Evolutionary conservation across 306 rosid genomes (phyloP).

Genomic region (Vigna hirtella): DNA sequence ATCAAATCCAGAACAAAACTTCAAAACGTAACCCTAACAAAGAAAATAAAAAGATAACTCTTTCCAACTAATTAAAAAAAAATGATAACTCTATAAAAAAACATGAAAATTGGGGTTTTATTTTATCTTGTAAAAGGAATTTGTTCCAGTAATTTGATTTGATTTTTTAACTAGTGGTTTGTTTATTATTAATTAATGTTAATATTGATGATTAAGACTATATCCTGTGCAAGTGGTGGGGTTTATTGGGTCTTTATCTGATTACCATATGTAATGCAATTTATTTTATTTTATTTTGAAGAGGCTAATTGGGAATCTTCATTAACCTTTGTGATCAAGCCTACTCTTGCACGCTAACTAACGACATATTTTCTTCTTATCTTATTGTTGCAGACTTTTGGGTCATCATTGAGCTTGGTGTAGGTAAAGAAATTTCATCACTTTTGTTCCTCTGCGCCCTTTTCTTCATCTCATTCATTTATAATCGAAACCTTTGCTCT

Average conservation of each 20-base stretch:
- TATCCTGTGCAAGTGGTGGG: slow-evolving; percentile 19
- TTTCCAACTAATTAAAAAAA: no score
- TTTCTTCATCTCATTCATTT: slow-evolving; percentile 32
- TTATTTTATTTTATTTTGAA: neutral
- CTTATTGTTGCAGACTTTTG: slow-evolving; percentile 57
- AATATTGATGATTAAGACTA: no score
- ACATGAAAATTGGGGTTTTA: no score
- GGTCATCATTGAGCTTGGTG: slow-evolving; percentile 51
- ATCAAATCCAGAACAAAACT: no score
- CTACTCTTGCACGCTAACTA: slow-evolving; percentile 64
- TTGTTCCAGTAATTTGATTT: no score
- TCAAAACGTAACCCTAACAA: no score
- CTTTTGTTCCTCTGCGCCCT: slow-evolving; percentile 5
- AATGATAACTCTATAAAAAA: no score
- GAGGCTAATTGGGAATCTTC: slow-evolving; percentile 44
- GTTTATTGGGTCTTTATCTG: slow-evolving; percentile 55
- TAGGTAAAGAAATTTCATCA: slow-evolving; percentile 52
- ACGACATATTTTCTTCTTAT: slow-evolving; percentile 49
- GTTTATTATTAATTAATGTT: no score
- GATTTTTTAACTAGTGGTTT: no score
- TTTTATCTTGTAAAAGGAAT: no score
- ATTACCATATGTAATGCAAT: neutral
- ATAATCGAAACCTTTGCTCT: neutral
- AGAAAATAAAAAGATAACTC: no score
- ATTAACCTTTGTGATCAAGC: slow-evolving; percentile 50